Evolutionary conservation across 257 asterid species (phyloP).

Genomic region (Scutellaria barbata): DNA sequence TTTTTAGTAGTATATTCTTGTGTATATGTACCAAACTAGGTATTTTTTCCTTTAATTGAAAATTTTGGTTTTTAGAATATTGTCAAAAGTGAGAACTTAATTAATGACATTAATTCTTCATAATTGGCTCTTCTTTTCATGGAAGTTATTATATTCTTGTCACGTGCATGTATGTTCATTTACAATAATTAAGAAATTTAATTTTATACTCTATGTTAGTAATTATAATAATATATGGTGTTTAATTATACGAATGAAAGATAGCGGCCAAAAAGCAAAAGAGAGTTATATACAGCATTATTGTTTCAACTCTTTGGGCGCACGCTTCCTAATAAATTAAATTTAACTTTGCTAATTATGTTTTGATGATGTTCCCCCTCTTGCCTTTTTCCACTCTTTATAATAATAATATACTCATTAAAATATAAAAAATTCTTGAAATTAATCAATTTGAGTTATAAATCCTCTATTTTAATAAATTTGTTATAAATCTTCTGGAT

Average conservation of each 20-base stretch:
- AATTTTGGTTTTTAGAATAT: neutral
- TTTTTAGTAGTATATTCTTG: too few species aligned
- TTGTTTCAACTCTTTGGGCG: slow-evolving; percentile 35
- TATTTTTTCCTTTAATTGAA: slow-evolving; percentile 2
- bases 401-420: too few species aligned
- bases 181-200: neutral
- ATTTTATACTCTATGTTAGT: neutral
- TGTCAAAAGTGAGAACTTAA: slow-evolving; percentile 5
- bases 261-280: slow-evolving; percentile 34
- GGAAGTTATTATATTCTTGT: slow-evolving; percentile 16
- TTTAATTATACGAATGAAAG: slow-evolving; percentile 19
- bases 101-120: neutral
- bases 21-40: slow-evolving; percentile 36
- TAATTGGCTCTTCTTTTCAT: slow-evolving; percentile 34
- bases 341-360: slow-evolving; percentile 15
- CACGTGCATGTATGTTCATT: slow-evolving; percentile 38
- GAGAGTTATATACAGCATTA: slow-evolving; percentile 20
- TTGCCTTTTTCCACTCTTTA: neutral
- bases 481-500: too few species aligned
- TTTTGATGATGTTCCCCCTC: slow-evolving; percentile 18
- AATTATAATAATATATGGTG: slow-evolving; percentile 1
- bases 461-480: too few species aligned
- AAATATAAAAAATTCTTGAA: too few species aligned
- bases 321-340: slow-evolving; percentile 38
- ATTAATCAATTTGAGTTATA: too few species aligned